phyloP scores from a whole-genome alignment of 2,329 filamentous ascomycete genomes.

The Aspergillus intermedius region DNA sequence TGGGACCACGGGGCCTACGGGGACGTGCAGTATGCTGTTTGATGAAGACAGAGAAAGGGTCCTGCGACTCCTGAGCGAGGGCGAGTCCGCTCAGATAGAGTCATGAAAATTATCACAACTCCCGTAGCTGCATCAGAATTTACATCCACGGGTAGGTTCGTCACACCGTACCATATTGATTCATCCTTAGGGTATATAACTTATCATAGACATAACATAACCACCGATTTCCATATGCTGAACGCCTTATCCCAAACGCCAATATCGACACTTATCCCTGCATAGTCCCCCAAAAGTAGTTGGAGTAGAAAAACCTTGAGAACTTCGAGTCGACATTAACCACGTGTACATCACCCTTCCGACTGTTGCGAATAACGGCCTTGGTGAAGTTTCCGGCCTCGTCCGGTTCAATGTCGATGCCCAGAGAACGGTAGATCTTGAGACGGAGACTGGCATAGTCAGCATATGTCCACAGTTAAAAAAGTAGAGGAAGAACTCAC shows the following conservation, averaged over 20 bases:
- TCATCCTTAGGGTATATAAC: neutral
- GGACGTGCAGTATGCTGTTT: slow-evolving; percentile 12
- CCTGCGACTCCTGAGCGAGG: slow-evolving; percentile 9
- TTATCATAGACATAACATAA: neutral
- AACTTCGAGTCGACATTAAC: slow-evolving; percentile 93
- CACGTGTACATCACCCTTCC: slow-evolving; percentile 87
- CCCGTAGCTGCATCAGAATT: neutral
- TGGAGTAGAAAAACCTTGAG: slow-evolving; percentile 84
- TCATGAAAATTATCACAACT: neutral
- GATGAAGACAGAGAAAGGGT: slow-evolving; percentile 17
- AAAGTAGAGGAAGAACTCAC: slow-evolving; percentile 19
- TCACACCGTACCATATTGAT: neutral
- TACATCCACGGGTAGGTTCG: neutral
- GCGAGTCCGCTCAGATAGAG: too few relatives aligned
- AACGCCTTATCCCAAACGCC: slow-evolving; percentile 14
- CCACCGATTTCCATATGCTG: neutral
- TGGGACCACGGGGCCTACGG: neutral
- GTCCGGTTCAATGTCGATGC: slow-evolving; percentile 82
- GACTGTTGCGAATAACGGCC: slow-evolving; percentile 76
- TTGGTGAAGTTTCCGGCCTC: slow-evolving; percentile 74
- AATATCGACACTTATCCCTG: slow-evolving; percentile 38
- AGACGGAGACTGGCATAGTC: slow-evolving; percentile 57
- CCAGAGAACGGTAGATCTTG: slow-evolving; percentile 84
- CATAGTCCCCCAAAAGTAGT: slow-evolving; percentile 91
- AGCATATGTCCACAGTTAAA: slow-evolving; percentile 3